Percentiles rank a stretch among this genome's conserved stretches.
These are phyloP conservation scores for Pelagomonas calceolata DNA, from an alignment of 108 stramenopile species.

Conservation along the genomic window DNA sequence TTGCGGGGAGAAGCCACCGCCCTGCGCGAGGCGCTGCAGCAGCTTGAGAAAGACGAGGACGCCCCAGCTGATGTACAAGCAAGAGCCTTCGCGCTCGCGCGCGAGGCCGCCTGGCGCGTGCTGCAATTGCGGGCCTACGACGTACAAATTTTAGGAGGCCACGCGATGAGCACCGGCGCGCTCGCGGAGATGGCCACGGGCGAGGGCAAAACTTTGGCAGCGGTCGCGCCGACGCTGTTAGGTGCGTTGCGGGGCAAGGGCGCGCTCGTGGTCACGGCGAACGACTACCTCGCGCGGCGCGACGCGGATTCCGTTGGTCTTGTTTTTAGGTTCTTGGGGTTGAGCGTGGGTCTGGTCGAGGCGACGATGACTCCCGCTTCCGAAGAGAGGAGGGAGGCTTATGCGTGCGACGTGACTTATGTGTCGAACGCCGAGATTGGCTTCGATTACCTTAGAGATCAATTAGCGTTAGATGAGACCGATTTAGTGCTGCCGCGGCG, in stretches of 20 bases:
- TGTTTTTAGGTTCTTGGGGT: conserved; percentile 79
- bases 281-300: conserved; percentile 85
- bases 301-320: conserved; percentile 92
- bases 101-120: conserved; percentile 65
- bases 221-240: conserved; percentile 68
- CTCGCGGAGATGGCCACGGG: conserved; percentile 93
- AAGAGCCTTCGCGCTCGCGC: conserved; percentile 84
- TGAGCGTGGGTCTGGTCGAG: conserved; percentile 85
- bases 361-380: conserved; percentile 50
- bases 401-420: conserved; percentile 83
- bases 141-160: conserved; percentile 79
- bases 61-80: conserved; percentile 60
- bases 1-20: conserved; percentile 65
- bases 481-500: neutral
- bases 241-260: conserved; percentile 63
- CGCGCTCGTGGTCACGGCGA: conserved; percentile 79
- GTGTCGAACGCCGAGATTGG: conserved; percentile 87
- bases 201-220: conserved; percentile 89
- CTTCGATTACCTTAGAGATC: conserved; percentile 86
- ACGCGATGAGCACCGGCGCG: conserved; percentile 71
- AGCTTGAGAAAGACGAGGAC: conserved; percentile 32
- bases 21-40: conserved; percentile 50
- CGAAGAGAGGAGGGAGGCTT: conserved; percentile 63
- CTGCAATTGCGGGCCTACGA: conserved; percentile 85
- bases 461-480: conserved; percentile 34